phyloP scores from a whole-genome alignment of 768 basidiomycete species.

The Leccinum sublutescens region DNA sequence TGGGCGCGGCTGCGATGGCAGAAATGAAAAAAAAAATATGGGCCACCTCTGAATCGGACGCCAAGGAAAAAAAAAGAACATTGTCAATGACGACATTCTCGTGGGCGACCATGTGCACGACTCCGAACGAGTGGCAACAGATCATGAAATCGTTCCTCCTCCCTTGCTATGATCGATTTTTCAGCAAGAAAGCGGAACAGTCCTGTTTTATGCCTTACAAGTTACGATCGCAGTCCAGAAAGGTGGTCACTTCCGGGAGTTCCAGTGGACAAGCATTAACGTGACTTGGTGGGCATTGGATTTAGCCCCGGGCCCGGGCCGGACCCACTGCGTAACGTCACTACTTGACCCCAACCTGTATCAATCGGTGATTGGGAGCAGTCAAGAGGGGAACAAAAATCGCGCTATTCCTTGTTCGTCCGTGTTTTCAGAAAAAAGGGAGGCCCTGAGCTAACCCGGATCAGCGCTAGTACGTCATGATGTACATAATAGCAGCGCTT shows the following conservation, averaged over 20 bases:
- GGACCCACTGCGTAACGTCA: not conserved
- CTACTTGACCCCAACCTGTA: too few species aligned
- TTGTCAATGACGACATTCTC: not conserved
- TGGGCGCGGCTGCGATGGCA: not conserved
- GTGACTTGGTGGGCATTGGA: not conserved
- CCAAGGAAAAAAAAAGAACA: not conserved
- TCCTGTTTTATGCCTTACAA: not conserved
- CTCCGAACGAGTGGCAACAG: too few species aligned
- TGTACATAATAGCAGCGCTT: not conserved
- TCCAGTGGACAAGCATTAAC: not conserved
- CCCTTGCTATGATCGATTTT: not conserved
- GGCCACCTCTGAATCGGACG: not conserved
- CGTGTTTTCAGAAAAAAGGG: too few species aligned
- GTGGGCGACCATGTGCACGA: too few species aligned
- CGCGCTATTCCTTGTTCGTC: too few species aligned
- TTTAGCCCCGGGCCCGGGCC: too few species aligned
- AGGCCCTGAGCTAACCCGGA: not conserved
- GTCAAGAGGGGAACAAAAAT: too few species aligned
- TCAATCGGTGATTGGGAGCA: not conserved
- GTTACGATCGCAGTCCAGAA: not conserved
- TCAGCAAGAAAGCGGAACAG: not conserved
- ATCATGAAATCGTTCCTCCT: not conserved
- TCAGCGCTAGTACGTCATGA: not conserved
- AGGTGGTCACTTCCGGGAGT: not conserved
- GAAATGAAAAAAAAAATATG: too few species aligned